Evolutionary conservation across 2,329 filamentous ascomycete genomes (phyloP), one percentile per base, ranked within the genome.

Genomic region (Chalaropsis thielavioides): DNA sequence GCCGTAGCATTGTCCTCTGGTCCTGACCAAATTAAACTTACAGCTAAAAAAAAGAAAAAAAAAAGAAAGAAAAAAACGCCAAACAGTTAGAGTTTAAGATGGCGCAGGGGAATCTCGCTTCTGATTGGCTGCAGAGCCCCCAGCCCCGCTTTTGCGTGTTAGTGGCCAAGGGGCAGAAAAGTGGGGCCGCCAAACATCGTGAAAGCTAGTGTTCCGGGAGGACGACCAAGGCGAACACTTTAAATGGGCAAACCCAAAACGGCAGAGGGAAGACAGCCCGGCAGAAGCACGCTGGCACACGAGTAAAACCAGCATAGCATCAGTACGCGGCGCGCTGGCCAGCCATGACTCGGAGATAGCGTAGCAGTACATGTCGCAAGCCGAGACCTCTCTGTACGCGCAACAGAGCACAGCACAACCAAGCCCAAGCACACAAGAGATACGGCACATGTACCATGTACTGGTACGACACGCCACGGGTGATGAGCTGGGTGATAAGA

Each of bases 11-110:
- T 58, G 22, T 58, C 51, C 51, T 58, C 51, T 19, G 27, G 51
- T 58, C 51, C 51, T 58, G 51, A 35, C 27, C 51, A 58, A 58
- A 58, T 58, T 58, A 58, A 58, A 58, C 27, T 58, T n/a, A 58
- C 27, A 58, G 31, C 51, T 8, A 58, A 22, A 27, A 35, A 38
- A 35, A 24, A 35, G 24, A 58, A 27, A 35, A 38, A 35, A 24
- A 35, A 13, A 58, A n/a, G n/a, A n/a, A n/a, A n/a, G 51, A 35
- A 38, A 35, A 24, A 35, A 13, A 58, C 51, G 51, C 51, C 27
- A 58, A 58, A 58, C 51, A 35, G 24, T 58, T 58, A 58, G 51
- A 58, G 51, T 58, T 58, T 58, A 58, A 58, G 51, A 58, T 58
- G 51, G 27, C 51, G 27, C 51, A 58, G 51, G 51, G 51, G 51